A percentile compares a stretch with the other conserved stretches of the same genome.
Evolutionary conservation across 75 land plant genomes (phyloP).

Genomic region (Cunninghamia lanceolata): DNA sequence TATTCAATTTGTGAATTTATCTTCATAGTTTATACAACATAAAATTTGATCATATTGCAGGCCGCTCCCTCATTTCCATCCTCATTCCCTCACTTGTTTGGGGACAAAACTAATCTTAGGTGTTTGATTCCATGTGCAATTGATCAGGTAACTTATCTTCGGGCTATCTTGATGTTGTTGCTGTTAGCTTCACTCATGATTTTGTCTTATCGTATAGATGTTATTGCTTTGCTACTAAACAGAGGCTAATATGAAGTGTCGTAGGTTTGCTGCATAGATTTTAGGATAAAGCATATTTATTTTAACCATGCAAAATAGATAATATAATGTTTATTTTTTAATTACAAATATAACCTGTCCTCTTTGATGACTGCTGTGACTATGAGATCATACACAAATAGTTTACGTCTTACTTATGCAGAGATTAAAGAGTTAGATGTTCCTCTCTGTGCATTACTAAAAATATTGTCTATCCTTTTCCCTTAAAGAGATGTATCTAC

Average conservation of each 20-base stretch:
- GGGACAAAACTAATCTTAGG: constrained; percentile 61
- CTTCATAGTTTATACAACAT: neutral
- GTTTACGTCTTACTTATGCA: neutral
- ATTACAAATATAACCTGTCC: neutral
- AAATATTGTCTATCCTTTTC: neutral
- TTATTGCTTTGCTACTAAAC: neutral
- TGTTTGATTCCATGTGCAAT: constrained; percentile 99
- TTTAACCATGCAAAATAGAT: neutral
- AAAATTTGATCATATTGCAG: constrained; percentile 34
- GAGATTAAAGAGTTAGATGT: neutral
- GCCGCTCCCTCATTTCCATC: constrained; percentile 96
- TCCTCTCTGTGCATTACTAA: neutral
- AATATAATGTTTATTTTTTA: neutral
- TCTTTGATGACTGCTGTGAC: neutral
- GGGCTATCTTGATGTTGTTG: neutral
- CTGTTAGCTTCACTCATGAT: neutral
- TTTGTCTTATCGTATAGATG: neutral
- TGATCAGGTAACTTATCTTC: constrained; percentile 68
- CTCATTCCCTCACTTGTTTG: constrained; percentile 95
- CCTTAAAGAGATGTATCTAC: neutral
- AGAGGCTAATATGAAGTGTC: neutral
- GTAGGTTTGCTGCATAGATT: neutral
- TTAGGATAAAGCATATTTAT: neutral
- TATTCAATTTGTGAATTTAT: neutral
- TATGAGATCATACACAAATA: neutral